These are phyloP conservation scores for Pseudopyricularia javanii DNA, from an alignment of 2,329 filamentous ascomycete genomes.

Conservation along the genomic window DNA sequence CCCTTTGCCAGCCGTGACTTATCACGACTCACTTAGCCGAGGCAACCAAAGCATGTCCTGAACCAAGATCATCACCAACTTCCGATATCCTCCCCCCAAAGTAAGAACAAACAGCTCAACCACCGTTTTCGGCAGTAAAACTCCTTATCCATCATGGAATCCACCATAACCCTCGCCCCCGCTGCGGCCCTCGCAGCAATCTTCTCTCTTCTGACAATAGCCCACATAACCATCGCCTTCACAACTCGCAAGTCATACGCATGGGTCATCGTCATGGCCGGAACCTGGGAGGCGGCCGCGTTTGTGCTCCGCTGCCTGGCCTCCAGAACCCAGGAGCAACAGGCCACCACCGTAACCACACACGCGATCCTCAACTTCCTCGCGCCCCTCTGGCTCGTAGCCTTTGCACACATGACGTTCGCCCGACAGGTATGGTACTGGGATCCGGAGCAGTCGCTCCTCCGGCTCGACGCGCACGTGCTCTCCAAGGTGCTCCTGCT, in stretches of 20 bases:
- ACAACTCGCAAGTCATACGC: conserved; percentile 6
- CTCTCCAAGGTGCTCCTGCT: conserved; percentile 33
- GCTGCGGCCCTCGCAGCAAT: conserved; percentile 13
- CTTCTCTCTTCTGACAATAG: conserved; percentile 11
- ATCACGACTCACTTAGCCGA: too few relatives aligned
- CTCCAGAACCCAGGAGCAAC: conserved; percentile 23
- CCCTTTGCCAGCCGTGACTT: too few relatives aligned
- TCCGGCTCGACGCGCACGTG: conserved; percentile 16
- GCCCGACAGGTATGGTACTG: conserved; percentile 24
- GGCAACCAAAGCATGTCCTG: too few relatives aligned
- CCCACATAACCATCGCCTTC: conserved; percentile 12
- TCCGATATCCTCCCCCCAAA: too few relatives aligned
- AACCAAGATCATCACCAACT: too few relatives aligned
- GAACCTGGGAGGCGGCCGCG: conserved; percentile 22
- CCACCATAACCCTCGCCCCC: conserved; percentile 12
- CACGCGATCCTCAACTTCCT: conserved; percentile 25
- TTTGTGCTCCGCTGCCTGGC: conserved; percentile 23
- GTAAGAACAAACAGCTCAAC: too few relatives aligned
- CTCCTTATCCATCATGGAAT: conserved; percentile 11
- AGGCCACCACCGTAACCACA: conserved; percentile 15
- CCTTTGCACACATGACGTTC: conserved; percentile 30
- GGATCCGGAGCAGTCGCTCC: conserved; percentile 19
- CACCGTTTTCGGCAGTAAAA: conserved; percentile 9
- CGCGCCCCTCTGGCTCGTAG: conserved; percentile 30
- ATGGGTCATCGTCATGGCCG: conserved; percentile 28